phyloP scores from a whole-genome alignment of 2,329 filamentous ascomycete species.

The Chaetothyriales sp. region DNA sequence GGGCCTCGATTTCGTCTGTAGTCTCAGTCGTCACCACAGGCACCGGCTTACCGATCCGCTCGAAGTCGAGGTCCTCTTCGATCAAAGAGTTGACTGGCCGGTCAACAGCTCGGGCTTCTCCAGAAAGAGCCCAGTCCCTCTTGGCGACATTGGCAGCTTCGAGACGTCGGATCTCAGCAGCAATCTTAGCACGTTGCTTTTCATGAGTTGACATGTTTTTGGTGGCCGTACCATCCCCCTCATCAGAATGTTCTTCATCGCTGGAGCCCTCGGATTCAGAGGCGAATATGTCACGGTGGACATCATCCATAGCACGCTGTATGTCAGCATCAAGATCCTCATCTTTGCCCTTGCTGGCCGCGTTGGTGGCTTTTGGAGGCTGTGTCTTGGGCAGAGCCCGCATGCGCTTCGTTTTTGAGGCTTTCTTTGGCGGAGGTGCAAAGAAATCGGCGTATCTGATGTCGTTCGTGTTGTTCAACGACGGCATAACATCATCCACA shows the following conservation, averaged over 20 bases:
- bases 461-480: constrained; percentile 63
- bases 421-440: constrained; percentile 63
- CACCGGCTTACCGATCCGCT: constrained; percentile 85
- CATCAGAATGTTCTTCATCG: constrained; percentile 23
- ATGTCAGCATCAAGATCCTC: constrained; percentile 49
- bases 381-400: constrained; percentile 41
- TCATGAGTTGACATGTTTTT: constrained; percentile 57
- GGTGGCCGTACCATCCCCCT: constrained; percentile 1
- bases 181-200: constrained; percentile 67
- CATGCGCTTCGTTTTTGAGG: constrained; percentile 39
- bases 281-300: constrained; percentile 81
- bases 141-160: constrained; percentile 82
- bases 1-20: constrained; percentile 76
- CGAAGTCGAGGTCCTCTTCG: constrained; percentile 90
- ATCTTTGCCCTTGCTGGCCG: constrained; percentile 13
- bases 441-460: constrained; percentile 91
- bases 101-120: constrained; percentile 70
- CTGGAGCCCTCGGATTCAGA: constrained; percentile 49
- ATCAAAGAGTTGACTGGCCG: constrained; percentile 82
- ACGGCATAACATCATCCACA: constrained; percentile 41
- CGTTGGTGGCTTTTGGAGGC: constrained; percentile 30
- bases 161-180: constrained; percentile 78
- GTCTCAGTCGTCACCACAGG: constrained; percentile 85
- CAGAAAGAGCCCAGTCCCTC: constrained; percentile 75
- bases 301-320: constrained; percentile 68